phyloP scores from a whole-genome alignment of 2,329 filamentous ascomycete species.

The Curvularia eragrostidis region DNA sequence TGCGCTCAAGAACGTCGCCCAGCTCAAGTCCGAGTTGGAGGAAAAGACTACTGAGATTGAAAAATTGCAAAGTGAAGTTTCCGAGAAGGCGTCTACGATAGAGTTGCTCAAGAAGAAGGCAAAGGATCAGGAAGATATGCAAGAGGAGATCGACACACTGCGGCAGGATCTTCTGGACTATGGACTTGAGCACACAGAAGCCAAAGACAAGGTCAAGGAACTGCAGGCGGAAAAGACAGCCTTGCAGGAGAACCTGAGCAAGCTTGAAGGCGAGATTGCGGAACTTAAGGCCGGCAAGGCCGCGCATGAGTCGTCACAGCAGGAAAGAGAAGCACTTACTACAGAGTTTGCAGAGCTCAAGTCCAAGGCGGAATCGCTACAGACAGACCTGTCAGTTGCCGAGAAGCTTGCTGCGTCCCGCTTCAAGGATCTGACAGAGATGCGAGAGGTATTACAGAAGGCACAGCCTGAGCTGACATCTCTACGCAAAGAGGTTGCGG shows the following conservation, averaged over 20 bases:
- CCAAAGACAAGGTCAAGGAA: conserved; percentile 75
- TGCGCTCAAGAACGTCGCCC: conserved; percentile 35
- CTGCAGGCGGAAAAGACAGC: conserved; percentile 72
- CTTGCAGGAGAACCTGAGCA: conserved; percentile 68
- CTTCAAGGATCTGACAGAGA: conserved; percentile 85
- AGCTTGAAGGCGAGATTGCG: conserved; percentile 74
- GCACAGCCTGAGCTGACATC: conserved; percentile 84
- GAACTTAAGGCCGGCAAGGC: conserved; percentile 59
- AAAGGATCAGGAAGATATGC: conserved; percentile 77
- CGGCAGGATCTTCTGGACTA: conserved; percentile 79
- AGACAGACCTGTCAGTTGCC: conserved; percentile 84
- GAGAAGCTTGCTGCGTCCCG: conserved; percentile 85
- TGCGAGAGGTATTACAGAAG: conserved; percentile 81
- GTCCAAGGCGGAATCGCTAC: conserved; percentile 70
- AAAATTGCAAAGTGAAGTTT: conserved; percentile 42
- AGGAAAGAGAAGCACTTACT: conserved; percentile 63
- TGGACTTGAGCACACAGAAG: conserved; percentile 82
- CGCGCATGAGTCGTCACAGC: conserved; percentile 57
- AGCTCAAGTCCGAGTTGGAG: conserved; percentile 46
- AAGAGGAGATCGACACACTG: conserved; percentile 85
- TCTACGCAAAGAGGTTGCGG: conserved; percentile 76
- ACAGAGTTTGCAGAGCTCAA: conserved; percentile 75
- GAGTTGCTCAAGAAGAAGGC: conserved; percentile 72
- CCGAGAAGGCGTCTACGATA: conserved; percentile 72
- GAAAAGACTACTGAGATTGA: conserved; percentile 44